A percentile compares a stretch with the other conserved stretches of the same genome.
These are phyloP conservation scores for Saccharomycopsis sp. DNA, from an alignment of 805 yeast species.

Conservation along the genomic window DNA sequence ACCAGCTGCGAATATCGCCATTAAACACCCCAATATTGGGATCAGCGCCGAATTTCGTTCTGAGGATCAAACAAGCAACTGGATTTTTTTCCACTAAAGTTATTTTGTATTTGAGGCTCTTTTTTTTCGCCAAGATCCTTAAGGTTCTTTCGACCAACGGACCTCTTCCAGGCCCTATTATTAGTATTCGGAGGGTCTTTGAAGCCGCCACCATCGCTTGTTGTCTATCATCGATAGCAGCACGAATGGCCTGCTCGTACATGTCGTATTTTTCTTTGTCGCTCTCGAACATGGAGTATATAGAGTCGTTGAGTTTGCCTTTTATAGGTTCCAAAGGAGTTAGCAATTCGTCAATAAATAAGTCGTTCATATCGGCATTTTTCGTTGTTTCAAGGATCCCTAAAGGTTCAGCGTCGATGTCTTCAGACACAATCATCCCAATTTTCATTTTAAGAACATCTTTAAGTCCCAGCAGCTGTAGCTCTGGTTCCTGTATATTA, in stretches of 20 bases:
- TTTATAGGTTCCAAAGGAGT: neutral
- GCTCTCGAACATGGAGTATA: neutral
- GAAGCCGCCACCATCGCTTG: neutral
- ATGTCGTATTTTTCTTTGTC: neutral
- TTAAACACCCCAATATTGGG: neutral
- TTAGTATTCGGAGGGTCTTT: neutral
- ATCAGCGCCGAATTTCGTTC: neutral
- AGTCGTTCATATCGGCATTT: neutral
- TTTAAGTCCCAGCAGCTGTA: neutral
- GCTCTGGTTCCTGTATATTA: neutral
- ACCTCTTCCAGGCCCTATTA: neutral
- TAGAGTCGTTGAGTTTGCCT: neutral
- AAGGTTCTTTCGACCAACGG: neutral
- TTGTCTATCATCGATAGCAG: neutral
- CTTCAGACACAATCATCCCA: neutral
- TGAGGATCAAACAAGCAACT: neutral
- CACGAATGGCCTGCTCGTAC: neutral
- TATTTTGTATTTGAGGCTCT: neutral
- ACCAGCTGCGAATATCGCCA: neutral
- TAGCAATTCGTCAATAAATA: neutral
- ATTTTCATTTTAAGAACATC: neutral
- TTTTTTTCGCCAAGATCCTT: neutral
- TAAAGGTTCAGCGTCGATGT: neutral
- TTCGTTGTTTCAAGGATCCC: neutral
- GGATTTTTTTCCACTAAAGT: neutral